Percentiles rank a stretch among this genome's conserved stretches.
These are phyloP conservation scores for barrel medic (Medicago truncatula) DNA, from an alignment of 306 rosid species.

Conservation along the genomic window MtrunA17r5.0-ANR NC_053044.1:45808501-45809000, in stretches of 20 bases:
- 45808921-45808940: slow-evolving; percentile 5
- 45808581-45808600: slow-evolving; percentile 21
- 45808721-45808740: slow-evolving; percentile 7
- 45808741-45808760: slow-evolving; percentile 7
- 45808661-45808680: background rate
- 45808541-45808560: slow-evolving; percentile 20
- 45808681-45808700: slow-evolving; percentile 26
- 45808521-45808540: slow-evolving; percentile 30
- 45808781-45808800: slow-evolving; percentile 37
- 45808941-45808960: too few relatives aligned
- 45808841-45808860: slow-evolving; percentile 25
- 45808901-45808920: slow-evolving; percentile 14
- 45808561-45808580: slow-evolving; percentile 34
- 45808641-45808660: slow-evolving; percentile 33
- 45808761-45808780: slow-evolving; percentile 10
- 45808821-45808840: slow-evolving; percentile 5
- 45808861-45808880: slow-evolving; percentile 17
- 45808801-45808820: slow-evolving; percentile 22
- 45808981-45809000: background rate
- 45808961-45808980: slow-evolving; percentile 32
- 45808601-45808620: slow-evolving; percentile 21
- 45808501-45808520: slow-evolving; percentile 34
- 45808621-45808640: slow-evolving; percentile 10
- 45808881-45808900: slow-evolving; percentile 24
- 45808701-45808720: slow-evolving; percentile 23